Evolutionary conservation across 768 basidiomycete species (phyloP).

Genomic region (Rhizopogon roseolus): DNA sequence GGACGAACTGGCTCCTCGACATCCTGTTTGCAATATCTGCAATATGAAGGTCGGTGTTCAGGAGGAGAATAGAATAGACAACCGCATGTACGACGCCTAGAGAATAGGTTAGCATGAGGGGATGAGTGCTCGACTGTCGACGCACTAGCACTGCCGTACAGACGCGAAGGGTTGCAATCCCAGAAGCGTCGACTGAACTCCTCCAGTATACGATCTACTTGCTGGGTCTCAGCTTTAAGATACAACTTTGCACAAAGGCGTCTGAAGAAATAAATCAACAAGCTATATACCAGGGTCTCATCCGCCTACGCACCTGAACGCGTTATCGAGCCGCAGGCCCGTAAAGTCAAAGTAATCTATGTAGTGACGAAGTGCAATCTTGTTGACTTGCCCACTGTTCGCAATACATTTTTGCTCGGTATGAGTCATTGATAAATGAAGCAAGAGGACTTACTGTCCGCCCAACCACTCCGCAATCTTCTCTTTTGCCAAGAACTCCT

Average conservation of each 20-base stretch:
- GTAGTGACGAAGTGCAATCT: conserved; percentile 70
- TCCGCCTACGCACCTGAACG: conserved; percentile 64
- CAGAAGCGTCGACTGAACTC: conserved; percentile 88
- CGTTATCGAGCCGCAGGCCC: conserved; percentile 75
- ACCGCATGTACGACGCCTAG: conserved; percentile 93
- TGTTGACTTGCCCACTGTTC: conserved; percentile 70
- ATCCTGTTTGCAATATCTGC: conserved; percentile 86
- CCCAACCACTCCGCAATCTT: conserved; percentile 98
- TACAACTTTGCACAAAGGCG: conserved; percentile 88
- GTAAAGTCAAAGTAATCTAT: conserved; percentile 88
- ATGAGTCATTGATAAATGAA: conserved; percentile 1
- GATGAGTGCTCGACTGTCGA: conserved; percentile 4
- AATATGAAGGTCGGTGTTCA: conserved; percentile 97
- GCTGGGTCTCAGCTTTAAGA: conserved; percentile 95
- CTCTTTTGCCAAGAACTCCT: conserved; percentile 75
- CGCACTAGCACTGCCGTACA: conserved; percentile 87
- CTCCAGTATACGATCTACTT: conserved; percentile 94
- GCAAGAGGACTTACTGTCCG: conserved; percentile 63
- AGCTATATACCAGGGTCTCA: not conserved
- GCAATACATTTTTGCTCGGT: not conserved
- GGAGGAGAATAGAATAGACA: conserved; percentile 84
- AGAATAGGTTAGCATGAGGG: conserved; percentile 3
- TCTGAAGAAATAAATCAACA: conserved; percentile 31
- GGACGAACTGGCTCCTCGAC: conserved; percentile 89
- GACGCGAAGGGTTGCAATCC: conserved; percentile 77